phyloP scores from a whole-genome alignment of 1,284 basidiomycete genomes.

The Tilletia setariae region DNA sequence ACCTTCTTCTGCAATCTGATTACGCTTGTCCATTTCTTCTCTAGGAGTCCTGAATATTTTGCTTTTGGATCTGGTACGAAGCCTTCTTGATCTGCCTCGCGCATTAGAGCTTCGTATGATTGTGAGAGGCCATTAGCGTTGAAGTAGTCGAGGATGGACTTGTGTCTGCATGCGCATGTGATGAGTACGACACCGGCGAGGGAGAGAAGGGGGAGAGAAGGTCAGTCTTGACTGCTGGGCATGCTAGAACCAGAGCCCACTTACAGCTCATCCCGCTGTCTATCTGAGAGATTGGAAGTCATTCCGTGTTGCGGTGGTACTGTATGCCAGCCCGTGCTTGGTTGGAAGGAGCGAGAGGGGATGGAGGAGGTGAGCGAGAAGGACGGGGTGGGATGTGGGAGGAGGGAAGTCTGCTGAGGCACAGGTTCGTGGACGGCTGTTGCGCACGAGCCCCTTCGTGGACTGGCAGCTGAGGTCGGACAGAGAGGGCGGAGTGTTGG shows the following conservation, averaged over 20 bases:
- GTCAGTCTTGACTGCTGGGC: neutral
- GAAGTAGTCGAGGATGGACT: conserved; percentile 79
- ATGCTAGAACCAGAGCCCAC: conserved; percentile 39
- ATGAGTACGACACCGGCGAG: neutral
- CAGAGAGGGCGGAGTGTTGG: too few relatives aligned
- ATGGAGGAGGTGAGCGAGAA: neutral
- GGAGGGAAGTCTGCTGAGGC: too few relatives aligned
- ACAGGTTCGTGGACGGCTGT: too few relatives aligned
- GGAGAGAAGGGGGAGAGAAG: neutral
- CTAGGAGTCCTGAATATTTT: conserved; percentile 75
- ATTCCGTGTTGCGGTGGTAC: neutral
- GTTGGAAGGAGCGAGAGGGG: neutral
- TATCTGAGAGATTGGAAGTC: conserved; percentile 62
- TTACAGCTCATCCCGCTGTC: conserved; percentile 79
- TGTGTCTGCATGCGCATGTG: conserved; percentile 62
- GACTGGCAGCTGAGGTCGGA: too few relatives aligned
- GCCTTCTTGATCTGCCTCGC: conserved; percentile 61
- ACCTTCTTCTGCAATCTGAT: conserved; percentile 91
- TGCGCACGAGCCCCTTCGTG: too few relatives aligned
- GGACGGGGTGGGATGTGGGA: neutral
- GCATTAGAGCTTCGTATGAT: conserved; percentile 66
- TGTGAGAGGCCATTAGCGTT: conserved; percentile 65
- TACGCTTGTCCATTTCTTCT: conserved; percentile 93
- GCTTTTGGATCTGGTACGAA: conserved; percentile 77
- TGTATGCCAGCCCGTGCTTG: neutral